A percentile compares a stretch with the other conserved stretches of the same genome.
Conservation (phyloP, 2,329 filamentous ascomycete species). For the Calycina herbarum region DNA sequence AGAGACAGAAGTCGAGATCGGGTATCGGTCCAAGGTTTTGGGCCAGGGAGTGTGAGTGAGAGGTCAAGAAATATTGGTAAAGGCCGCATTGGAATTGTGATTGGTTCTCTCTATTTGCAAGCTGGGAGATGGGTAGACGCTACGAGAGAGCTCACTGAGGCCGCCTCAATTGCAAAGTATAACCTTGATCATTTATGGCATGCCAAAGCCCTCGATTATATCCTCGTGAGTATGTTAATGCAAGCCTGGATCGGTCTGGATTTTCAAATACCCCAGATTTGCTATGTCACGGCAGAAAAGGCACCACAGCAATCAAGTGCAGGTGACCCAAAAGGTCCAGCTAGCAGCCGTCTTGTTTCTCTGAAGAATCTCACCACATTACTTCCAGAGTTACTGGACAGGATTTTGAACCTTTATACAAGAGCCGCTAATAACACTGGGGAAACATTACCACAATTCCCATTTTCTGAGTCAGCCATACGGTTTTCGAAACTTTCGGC, state of each 20-base stretch:
- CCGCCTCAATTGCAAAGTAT: slow-evolving; percentile 72
- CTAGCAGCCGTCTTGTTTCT: slow-evolving; percentile 36
- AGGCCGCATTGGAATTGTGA: slow-evolving; percentile 73
- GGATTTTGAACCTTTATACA: slow-evolving; percentile 72
- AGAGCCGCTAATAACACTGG: slow-evolving; percentile 61
- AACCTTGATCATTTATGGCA: slow-evolving; percentile 96
- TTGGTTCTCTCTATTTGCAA: slow-evolving; percentile 84
- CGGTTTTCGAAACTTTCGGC: slow-evolving; percentile 71
- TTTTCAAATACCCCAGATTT: slow-evolving; percentile 70
- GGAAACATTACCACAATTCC: slow-evolving; percentile 69
- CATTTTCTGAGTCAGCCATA: slow-evolving; percentile 71
- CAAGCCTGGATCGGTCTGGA: slow-evolving; percentile 82
- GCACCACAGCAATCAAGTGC: slow-evolving; percentile 24
- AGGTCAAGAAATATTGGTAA: slow-evolving; percentile 78
- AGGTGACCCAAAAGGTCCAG: slow-evolving; percentile 36
- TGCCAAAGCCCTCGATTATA: slow-evolving; percentile 88
- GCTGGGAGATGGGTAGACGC: slow-evolving; percentile 90
- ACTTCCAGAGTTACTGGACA: slow-evolving; percentile 73
- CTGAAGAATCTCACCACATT: slow-evolving; percentile 56
- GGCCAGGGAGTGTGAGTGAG: slow-evolving; percentile 69
- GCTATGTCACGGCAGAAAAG: slow-evolving; percentile 40
- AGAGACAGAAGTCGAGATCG: slow-evolving; percentile 44
- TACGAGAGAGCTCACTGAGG: slow-evolving; percentile 78
- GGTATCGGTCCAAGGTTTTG: slow-evolving; percentile 71
- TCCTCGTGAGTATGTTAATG: slow-evolving; percentile 78